A percentile compares a stretch with the other conserved stretches of the same genome.
Evolutionary conservation across 1,284 basidiomycete species (phyloP).

Genomic region (Marasmius oreades): DNA sequence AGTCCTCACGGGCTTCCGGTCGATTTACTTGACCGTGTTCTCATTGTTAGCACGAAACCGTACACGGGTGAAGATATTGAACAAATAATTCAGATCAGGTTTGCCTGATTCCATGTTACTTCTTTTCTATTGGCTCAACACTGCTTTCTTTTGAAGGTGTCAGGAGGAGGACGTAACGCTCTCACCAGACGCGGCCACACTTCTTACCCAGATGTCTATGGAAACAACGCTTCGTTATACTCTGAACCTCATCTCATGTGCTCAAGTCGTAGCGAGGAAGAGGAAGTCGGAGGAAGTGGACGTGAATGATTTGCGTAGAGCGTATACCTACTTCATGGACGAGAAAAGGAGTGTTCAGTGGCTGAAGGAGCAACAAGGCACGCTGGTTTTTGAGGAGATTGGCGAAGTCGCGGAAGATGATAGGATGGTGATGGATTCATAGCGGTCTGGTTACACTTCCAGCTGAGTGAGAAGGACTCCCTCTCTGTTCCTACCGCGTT

Average conservation of each 20-base stretch:
- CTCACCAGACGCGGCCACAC: constrained; percentile 67
- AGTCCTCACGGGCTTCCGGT: constrained; percentile 94
- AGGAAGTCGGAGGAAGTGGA: constrained; percentile 77
- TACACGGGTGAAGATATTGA: constrained; percentile 84
- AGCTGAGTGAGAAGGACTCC: no score
- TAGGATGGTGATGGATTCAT: constrained; percentile 23
- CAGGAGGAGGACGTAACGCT: constrained; percentile 97
- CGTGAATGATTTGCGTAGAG: constrained; percentile 80
- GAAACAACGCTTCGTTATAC: constrained; percentile 89
- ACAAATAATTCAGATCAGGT: constrained; percentile 92
- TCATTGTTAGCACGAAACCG: constrained; percentile 94
- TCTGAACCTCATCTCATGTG: constrained; percentile 90
- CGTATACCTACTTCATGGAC: constrained; percentile 92
- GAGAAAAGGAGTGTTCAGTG: constrained; percentile 94
- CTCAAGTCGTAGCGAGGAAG: constrained; percentile 78
- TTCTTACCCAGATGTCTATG: constrained; percentile 82
- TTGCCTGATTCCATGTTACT: constrained; percentile 17
- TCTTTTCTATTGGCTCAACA: constrained; percentile 6
- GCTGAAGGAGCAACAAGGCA: constrained; percentile 82
- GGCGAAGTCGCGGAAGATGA: constrained; percentile 28
- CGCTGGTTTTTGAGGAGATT: constrained; percentile 70
- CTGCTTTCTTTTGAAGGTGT: constrained; percentile 48
- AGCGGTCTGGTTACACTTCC: background rate
- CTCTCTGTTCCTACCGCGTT: no score
- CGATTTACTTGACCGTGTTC: constrained; percentile 90